Evolutionary conservation across 768 basidiomycete species (phyloP), one percentile per base, ranked within the genome.

Genomic region (Amanita phalloides): DNA sequence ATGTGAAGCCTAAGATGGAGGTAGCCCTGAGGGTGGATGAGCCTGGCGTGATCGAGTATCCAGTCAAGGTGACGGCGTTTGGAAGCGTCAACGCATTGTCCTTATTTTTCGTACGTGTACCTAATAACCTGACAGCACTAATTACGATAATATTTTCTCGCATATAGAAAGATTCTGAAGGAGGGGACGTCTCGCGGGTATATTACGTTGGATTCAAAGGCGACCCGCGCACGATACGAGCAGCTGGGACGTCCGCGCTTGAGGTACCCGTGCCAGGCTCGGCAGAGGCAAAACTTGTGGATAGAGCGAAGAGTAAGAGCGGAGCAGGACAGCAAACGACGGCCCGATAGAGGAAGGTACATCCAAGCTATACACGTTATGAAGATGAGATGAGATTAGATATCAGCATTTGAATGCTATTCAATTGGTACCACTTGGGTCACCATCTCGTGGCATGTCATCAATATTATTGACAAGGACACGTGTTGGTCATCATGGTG

Each of bases 141-240:
- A 49, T 37, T 0, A 17, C 17, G 17, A 17, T 17, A 17, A 17
- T 17, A 17, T 17, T 17, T 37, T 6, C 26, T 14, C 42, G 17
- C 26, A 33, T 51, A 25, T 55, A 89, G 87, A 79, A 78, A 49
- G 79, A 89, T 38, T 71, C 87, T 2, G 72, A 71, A 3, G 86
- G 85, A 4, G 83, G 75, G 25, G 83, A 87, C 6, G 56, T 67
- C 14, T 78, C 84, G 3, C 69, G 84, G 23, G 65, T 92, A 35
- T 93, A 85, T 61, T 93, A 82, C 60, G 60, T 92, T 39, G 90
- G 90, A 17, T 93, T 93, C 72, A 86, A 81, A 62, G 90, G 90
- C 38, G 85, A 89, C 56, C 70, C 73, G 44, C 70, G 73, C 49
- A 70, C 72, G 14, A 63, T 28, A 28, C 66, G 14, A 72, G 74